A percentile compares a stretch with the other conserved stretches of the same genome.
Evolutionary conservation across 768 basidiomycete species (phyloP).

Genomic region (Tubosaeta sp.): DNA sequence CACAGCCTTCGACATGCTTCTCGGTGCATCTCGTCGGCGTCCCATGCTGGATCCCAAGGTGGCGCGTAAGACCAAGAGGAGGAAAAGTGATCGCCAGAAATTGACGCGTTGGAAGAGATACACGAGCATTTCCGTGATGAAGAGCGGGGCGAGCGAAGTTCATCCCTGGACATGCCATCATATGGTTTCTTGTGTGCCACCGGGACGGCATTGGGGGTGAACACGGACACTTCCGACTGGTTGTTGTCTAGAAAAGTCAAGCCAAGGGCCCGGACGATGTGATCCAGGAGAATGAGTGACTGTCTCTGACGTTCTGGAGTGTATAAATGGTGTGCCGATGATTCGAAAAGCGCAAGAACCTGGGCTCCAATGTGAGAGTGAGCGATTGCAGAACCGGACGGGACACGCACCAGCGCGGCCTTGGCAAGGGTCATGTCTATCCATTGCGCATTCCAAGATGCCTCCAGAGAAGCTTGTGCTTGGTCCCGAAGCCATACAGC

Average conservation of each 20-base stretch:
- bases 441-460: conserved; percentile 47
- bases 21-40: conserved; percentile 47
- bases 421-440: conserved; percentile 65
- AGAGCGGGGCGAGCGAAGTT: conserved; percentile 25
- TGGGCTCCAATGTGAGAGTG: conserved; percentile 26
- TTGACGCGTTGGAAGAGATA: conserved; percentile 33
- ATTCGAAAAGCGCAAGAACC: conserved; percentile 77
- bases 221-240: conserved; percentile 51
- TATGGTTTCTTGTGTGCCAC: conserved; percentile 35
- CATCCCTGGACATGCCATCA: conserved; percentile 25
- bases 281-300: conserved; percentile 58
- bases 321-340: conserved; percentile 66
- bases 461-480: conserved; percentile 52
- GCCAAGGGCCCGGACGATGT: conserved; percentile 52
- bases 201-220: conserved; percentile 49
- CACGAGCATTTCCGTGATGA: conserved; percentile 44
- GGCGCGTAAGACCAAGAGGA: conserved; percentile 46
- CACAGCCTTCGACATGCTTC: conserved; percentile 75
- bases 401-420: conserved; percentile 56
- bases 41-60: conserved; percentile 63
- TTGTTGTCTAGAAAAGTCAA: conserved; percentile 55
- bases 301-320: conserved; percentile 48
- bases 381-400: neutral
- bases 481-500: conserved; percentile 54
- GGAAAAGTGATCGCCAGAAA: conserved; percentile 32